These are phyloP conservation scores for Clavaria fumosa DNA, from an alignment of 768 basidiomycete genomes.

Conservation along the genomic window DNA sequence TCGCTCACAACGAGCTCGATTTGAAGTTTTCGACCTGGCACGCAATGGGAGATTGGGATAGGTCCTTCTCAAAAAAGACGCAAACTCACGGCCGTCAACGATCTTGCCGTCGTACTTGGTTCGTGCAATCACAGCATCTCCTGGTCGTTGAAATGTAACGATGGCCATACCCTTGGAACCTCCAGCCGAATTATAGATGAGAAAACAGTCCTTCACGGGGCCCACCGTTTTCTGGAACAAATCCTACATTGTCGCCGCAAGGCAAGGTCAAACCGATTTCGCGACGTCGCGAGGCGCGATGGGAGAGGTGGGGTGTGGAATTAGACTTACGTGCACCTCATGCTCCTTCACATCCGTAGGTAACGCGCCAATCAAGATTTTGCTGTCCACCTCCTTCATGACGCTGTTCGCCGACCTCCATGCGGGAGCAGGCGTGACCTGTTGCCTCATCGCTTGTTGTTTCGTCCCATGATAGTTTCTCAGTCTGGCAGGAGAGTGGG, in stretches of 20 bases:
- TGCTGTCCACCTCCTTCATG: slow-evolving; percentile 35
- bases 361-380: slow-evolving; percentile 49
- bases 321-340: slow-evolving; percentile 44
- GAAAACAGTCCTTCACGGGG: slow-evolving; percentile 50
- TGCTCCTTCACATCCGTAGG: slow-evolving; percentile 54
- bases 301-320: too few species aligned
- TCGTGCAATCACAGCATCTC: slow-evolving; percentile 47
- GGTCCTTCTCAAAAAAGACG: slow-evolving; percentile 1
- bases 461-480: too few species aligned
- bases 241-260: too few species aligned
- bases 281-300: neutral
- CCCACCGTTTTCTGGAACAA: slow-evolving; percentile 67
- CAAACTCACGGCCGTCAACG: slow-evolving; percentile 46
- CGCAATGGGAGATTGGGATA: slow-evolving; percentile 1
- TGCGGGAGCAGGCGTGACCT: too few species aligned
- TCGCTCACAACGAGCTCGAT: slow-evolving; percentile 45
- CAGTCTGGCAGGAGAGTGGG: too few species aligned
- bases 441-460: too few species aligned
- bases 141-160: slow-evolving; percentile 46
- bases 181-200: slow-evolving; percentile 64
- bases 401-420: too few species aligned
- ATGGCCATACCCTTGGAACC: slow-evolving; percentile 72
- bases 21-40: slow-evolving; percentile 48
- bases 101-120: slow-evolving; percentile 42
- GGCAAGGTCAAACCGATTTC: neutral